phyloP scores from a whole-genome alignment of 2,329 filamentous ascomycete genomes.

The Fusarium mundagurra region DNA sequence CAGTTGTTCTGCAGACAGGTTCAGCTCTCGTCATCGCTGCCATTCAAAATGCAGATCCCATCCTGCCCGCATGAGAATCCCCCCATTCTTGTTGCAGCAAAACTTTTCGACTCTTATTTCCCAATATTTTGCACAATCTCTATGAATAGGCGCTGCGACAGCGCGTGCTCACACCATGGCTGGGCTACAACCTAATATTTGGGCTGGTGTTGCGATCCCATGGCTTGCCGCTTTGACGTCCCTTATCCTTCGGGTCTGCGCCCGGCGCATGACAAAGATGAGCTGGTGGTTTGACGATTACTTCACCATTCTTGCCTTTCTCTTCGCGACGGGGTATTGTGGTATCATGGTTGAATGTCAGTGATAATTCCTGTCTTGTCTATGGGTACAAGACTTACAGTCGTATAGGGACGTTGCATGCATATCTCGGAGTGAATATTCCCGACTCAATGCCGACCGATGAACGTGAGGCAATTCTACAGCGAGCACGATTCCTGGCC shows the following conservation, averaged over 20 bases:
- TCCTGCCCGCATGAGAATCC: background rate
- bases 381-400: background rate
- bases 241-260: conserved; percentile 26
- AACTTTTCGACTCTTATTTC: background rate
- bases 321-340: conserved; percentile 32
- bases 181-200: conserved; percentile 37
- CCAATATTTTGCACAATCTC: background rate
- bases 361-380: background rate
- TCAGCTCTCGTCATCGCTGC: background rate
- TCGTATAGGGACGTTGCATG: conserved; percentile 27
- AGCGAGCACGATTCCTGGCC: conserved; percentile 21
- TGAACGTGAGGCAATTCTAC: conserved; percentile 13
- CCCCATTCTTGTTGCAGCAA: background rate
- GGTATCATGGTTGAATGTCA: conserved; percentile 34
- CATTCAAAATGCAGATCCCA: background rate
- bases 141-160: background rate
- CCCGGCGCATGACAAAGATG: conserved; percentile 35
- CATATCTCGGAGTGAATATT: conserved; percentile 32
- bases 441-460: conserved; percentile 1
- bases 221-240: conserved; percentile 35
- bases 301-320: conserved; percentile 31
- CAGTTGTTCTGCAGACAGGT: background rate
- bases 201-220: conserved; percentile 30
- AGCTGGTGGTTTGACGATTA: conserved; percentile 40
- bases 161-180: conserved; percentile 23